Conservation (phyloP, 2,329 filamentous ascomycete genomes). For the Sarocladiaceae sp. region DNA sequence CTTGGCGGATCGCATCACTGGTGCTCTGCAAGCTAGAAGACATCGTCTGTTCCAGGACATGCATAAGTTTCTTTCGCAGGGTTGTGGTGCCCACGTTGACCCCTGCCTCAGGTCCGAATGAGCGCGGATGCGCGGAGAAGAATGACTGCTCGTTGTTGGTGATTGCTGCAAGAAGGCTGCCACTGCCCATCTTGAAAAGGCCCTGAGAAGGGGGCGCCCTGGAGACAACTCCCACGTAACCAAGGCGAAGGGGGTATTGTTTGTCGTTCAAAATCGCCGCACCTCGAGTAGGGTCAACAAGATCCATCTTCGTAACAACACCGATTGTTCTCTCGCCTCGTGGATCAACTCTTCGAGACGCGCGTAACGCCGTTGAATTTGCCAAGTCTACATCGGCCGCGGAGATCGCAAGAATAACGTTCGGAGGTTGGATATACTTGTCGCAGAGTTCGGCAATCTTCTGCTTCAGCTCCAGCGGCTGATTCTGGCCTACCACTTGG, state of each 20-base stretch:
- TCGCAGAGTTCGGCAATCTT: slow-evolving; percentile 96
- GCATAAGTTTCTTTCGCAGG: slow-evolving; percentile 92
- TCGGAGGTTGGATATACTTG: slow-evolving; percentile 94
- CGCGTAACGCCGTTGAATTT: slow-evolving; percentile 87
- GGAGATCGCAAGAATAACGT: slow-evolving; percentile 94
- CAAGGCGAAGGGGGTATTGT: slow-evolving; percentile 90
- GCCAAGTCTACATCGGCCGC: slow-evolving; percentile 95
- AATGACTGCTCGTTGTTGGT: slow-evolving; percentile 81
- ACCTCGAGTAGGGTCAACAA: slow-evolving; percentile 79
- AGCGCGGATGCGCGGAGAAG: slow-evolving; percentile 74
- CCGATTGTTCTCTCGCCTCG: slow-evolving; percentile 94
- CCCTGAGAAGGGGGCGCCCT: slow-evolving; percentile 64
- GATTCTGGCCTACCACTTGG: slow-evolving; percentile 85
- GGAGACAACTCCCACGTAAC: slow-evolving; percentile 92
- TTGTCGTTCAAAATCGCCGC: slow-evolving; percentile 73
- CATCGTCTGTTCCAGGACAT: slow-evolving; percentile 95
- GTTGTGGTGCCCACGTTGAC: slow-evolving; percentile 78
- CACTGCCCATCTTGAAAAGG: slow-evolving; percentile 73
- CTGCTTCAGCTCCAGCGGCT: slow-evolving; percentile 85
- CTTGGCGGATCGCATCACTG: slow-evolving; percentile 85
- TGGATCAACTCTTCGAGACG: slow-evolving; percentile 86
- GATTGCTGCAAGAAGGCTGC: slow-evolving; percentile 75
- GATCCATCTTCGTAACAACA: slow-evolving; percentile 98
- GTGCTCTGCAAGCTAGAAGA: slow-evolving; percentile 84
- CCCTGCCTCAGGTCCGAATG: slow-evolving; percentile 69